These are phyloP conservation scores for Amorphotheca resinae DNA, from an alignment of 495 filamentous ascomycete genomes.

Conservation along the genomic window DNA sequence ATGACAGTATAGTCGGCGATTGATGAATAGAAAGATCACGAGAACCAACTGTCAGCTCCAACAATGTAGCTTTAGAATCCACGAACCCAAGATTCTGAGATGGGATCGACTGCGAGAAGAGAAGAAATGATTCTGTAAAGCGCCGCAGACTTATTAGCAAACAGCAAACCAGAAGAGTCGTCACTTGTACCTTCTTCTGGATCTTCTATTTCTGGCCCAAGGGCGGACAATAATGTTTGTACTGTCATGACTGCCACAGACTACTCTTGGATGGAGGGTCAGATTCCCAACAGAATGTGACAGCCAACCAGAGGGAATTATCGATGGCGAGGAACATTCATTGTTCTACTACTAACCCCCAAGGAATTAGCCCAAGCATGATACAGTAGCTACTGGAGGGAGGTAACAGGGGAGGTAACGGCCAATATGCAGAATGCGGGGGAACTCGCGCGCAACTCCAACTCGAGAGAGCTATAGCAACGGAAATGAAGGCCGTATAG, in stretches of 20 bases:
- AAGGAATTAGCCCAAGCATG: too few relatives aligned
- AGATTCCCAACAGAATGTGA: background rate
- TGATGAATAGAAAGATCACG: conserved; percentile 71
- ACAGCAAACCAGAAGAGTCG: too few relatives aligned
- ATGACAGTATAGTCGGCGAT: conserved; percentile 69
- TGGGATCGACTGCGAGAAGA: conserved; percentile 66
- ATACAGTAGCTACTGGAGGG: too few relatives aligned
- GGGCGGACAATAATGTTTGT: conserved; percentile 22
- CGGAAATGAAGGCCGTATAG: too few relatives aligned
- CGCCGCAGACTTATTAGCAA: too few relatives aligned
- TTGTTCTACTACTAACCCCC: too few relatives aligned
- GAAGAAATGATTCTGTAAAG: conserved; percentile 65
- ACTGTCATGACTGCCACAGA: conserved; percentile 24
- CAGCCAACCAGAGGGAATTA: background rate
- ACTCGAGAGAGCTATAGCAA: too few relatives aligned
- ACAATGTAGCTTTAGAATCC: conserved; percentile 47
- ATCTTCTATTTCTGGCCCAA: conserved; percentile 39
- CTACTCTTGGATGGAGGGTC: background rate
- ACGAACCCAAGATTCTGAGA: conserved; percentile 77
- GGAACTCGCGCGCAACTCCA: too few relatives aligned
- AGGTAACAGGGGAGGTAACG: too few relatives aligned
- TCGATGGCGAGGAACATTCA: too few relatives aligned
- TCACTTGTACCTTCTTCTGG: conserved; percentile 55
- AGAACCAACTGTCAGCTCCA: conserved; percentile 58
- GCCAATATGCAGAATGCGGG: too few relatives aligned